Conservation (phyloP, 1,284 basidiomycete genomes). For the Tremellales sp. region DNA sequence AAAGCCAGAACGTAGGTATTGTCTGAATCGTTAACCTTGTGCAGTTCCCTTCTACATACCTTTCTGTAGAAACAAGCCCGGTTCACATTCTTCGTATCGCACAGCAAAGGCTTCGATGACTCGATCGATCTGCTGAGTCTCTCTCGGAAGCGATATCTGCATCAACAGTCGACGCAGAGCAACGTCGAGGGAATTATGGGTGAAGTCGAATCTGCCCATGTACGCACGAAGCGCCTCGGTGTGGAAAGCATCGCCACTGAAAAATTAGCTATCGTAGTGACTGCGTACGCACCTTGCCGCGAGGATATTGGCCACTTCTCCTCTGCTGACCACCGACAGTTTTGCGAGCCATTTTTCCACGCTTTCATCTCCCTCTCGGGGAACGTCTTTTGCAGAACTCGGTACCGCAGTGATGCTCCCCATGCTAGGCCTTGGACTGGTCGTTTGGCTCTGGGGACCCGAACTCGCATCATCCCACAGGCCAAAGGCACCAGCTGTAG, state of each 20-base stretch:
- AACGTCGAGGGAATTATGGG: constrained; percentile 76
- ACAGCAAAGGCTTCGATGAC: constrained; percentile 93
- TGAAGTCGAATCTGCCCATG: constrained; percentile 76
- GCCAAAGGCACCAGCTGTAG: constrained; percentile 4
- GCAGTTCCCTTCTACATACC: constrained; percentile 60
- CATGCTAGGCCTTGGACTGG: constrained; percentile 30
- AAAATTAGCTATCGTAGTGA: constrained; percentile 2
- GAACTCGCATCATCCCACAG: constrained; percentile 16
- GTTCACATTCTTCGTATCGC: constrained; percentile 81
- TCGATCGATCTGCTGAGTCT: constrained; percentile 98
- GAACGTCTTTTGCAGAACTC: constrained; percentile 12
- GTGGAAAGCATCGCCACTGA: constrained; percentile 70
- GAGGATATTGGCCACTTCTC: constrained; percentile 70
- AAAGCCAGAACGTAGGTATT: constrained; percentile 96
- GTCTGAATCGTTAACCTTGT: constrained; percentile 53
- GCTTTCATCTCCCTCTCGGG: constrained; percentile 56
- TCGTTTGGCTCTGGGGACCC: constrained; percentile 15
- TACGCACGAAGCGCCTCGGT: constrained; percentile 65
- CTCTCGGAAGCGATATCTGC: constrained; percentile 83
- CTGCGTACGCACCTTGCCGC: constrained; percentile 64
- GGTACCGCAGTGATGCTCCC: constrained; percentile 18
- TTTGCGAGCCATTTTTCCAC: constrained; percentile 66
- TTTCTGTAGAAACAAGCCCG: constrained; percentile 69
- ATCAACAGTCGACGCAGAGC: constrained; percentile 87
- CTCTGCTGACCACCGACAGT: constrained; percentile 63